Conservation (phyloP, 352 stramenopile genomes). For the Globisporangium rhizosaccharum region DNA sequence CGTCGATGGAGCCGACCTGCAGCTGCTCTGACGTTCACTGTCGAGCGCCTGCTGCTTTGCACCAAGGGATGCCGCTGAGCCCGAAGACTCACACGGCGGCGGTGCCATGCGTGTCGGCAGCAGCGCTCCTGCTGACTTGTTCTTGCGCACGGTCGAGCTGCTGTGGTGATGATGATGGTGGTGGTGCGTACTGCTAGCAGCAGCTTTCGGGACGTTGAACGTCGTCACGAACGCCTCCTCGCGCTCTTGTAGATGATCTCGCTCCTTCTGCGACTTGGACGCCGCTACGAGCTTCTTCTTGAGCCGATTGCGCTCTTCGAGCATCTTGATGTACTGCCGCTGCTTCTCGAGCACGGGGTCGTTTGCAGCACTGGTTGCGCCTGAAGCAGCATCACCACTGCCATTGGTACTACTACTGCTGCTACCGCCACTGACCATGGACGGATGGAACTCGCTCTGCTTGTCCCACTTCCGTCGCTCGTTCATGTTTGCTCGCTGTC, state of each 20-base stretch:
- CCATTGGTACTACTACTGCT: not conserved
- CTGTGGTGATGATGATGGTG: not conserved
- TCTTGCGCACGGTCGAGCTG: constrained; percentile 23
- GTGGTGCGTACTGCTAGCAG: not conserved
- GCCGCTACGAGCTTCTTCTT: constrained; percentile 69
- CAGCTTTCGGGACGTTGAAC: constrained; percentile 53
- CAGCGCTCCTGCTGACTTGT: constrained; percentile 37
- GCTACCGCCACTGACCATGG: not conserved
- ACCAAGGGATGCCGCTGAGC: not conserved
- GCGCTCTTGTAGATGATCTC: constrained; percentile 44
- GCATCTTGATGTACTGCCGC: constrained; percentile 77
- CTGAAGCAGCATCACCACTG: not conserved
- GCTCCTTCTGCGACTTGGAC: constrained; percentile 46
- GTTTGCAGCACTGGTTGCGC: constrained; percentile 1
- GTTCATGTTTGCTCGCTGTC: constrained; percentile 15
- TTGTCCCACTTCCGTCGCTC: constrained; percentile 49
- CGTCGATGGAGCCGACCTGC: constrained; percentile 38
- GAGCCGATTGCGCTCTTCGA: constrained; percentile 78
- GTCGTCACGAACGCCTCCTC: constrained; percentile 77
- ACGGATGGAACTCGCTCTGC: constrained; percentile 24
- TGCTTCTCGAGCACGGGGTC: constrained; percentile 74
- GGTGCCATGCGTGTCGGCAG: constrained; percentile 26
- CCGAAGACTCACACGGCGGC: not conserved
- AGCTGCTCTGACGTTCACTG: constrained; percentile 18
- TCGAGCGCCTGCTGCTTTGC: too few species aligned